Conservation (phyloP, 2,329 filamentous ascomycete species). For the Fusarium secorum region DNA sequence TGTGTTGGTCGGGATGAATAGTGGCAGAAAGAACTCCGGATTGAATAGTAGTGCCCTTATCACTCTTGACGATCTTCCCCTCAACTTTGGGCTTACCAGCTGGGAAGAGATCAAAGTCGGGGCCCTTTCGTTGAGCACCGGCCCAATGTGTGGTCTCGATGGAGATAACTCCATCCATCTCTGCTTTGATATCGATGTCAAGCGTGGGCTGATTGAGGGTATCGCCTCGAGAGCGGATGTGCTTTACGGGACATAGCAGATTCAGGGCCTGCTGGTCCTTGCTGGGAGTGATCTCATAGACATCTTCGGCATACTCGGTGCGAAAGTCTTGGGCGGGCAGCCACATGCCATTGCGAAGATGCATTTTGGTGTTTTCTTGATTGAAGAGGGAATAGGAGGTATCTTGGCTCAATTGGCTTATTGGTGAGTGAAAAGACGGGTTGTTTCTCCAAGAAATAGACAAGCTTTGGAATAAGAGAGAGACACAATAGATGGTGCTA, state of each 20-base stretch:
- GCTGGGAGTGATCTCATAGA: conserved; percentile 58
- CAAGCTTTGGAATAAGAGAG: conserved; percentile 8
- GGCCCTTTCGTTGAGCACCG: conserved; percentile 48
- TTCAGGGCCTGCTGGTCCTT: conserved; percentile 57
- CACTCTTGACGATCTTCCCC: conserved; percentile 42
- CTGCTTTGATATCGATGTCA: conserved; percentile 50
- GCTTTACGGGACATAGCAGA: conserved; percentile 63
- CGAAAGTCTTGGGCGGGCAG: conserved; percentile 66
- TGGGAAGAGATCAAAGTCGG: conserved; percentile 51
- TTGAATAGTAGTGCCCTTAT: conserved; percentile 48
- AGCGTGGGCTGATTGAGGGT: conserved; percentile 64
- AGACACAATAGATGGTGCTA: conserved; percentile 7
- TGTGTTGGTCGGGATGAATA: conserved; percentile 47
- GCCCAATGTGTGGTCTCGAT: conserved; percentile 52
- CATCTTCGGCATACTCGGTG: conserved; percentile 72
- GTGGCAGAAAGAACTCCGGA: conserved; percentile 49
- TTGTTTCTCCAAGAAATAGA: conserved; percentile 4
- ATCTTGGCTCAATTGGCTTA: conserved; percentile 9
- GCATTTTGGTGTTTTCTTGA: conserved; percentile 37
- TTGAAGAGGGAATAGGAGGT: neutral
- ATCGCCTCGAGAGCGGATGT: conserved; percentile 62
- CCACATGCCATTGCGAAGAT: conserved; percentile 63
- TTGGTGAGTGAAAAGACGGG: neutral
- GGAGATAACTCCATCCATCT: conserved; percentile 52
- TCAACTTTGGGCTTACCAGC: conserved; percentile 44